Conservation (phyloP, 345 rosid species). For the Erodium maritimum region DNA sequence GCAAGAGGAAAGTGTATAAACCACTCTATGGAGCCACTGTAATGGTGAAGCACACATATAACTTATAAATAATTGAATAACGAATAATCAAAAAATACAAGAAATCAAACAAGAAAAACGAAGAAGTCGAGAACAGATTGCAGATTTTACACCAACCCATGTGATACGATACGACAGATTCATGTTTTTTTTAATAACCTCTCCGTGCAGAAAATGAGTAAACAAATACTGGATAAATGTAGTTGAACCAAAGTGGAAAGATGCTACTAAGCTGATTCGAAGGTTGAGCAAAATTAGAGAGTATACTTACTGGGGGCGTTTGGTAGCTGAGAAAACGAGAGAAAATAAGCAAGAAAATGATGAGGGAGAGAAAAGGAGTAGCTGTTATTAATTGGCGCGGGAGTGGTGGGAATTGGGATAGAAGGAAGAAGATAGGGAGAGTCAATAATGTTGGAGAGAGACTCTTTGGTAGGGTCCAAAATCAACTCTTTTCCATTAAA, state of each 20-base stretch:
- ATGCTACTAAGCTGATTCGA: neutral
- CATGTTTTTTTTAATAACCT: too few species aligned
- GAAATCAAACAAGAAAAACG: constrained; percentile 3
- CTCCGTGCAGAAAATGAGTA: too few species aligned
- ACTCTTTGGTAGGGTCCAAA: too few species aligned
- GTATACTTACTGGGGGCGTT: neutral
- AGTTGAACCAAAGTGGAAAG: neutral
- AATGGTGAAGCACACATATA: neutral
- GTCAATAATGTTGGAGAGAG: too few species aligned
- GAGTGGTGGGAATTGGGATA: too few species aligned
- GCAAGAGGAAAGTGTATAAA: neutral
- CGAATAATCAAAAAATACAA: too few species aligned
- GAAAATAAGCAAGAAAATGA: neutral
- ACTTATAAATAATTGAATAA: too few species aligned
- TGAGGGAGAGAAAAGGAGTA: too few species aligned
- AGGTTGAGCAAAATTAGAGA: neutral
- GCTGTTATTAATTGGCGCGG: too few species aligned
- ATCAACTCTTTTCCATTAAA: too few species aligned
- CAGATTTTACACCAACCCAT: neutral
- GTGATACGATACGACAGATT: neutral
- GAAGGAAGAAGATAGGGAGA: too few species aligned
- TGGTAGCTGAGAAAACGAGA: neutral
- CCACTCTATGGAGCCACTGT: neutral
- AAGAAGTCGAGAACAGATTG: constrained; percentile 12
- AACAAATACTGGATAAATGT: neutral